Percentiles rank a stretch among this genome's conserved stretches.
Conservation (phyloP, 768 basidiomycete species). For the Serendipita indica region DNA sequence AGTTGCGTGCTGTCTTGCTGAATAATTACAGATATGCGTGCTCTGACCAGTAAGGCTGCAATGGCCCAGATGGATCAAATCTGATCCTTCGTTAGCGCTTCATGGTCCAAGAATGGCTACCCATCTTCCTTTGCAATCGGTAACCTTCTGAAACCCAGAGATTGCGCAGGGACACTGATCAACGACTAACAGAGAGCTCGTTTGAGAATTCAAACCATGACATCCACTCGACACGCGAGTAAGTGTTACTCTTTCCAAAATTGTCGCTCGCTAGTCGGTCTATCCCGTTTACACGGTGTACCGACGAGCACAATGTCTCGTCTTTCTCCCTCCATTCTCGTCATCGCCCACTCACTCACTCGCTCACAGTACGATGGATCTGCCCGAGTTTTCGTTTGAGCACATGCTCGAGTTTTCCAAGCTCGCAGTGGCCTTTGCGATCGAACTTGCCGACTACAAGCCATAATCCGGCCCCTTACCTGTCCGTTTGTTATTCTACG, state of each 20-base stretch:
- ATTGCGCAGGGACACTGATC: neutral
- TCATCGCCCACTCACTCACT: constrained; percentile 15
- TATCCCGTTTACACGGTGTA: neutral
- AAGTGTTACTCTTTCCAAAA: constrained; percentile 22
- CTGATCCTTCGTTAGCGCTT: constrained; percentile 38
- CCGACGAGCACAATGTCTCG: neutral
- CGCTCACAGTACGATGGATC: constrained; percentile 53
- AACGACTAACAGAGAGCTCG: constrained; percentile 34
- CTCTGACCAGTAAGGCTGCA: constrained; percentile 75
- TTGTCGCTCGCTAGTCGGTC: too few relatives aligned
- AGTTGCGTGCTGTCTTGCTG: too few relatives aligned
- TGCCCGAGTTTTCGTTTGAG: constrained; percentile 74
- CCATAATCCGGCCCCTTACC: too few relatives aligned
- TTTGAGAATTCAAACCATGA: constrained; percentile 69
- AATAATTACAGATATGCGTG: constrained; percentile 55
- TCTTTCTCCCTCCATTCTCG: constrained; percentile 11
- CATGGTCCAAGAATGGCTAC: constrained; percentile 77
- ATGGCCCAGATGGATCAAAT: too few relatives aligned
- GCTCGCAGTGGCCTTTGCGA: constrained; percentile 61
- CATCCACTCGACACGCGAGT: constrained; percentile 76
- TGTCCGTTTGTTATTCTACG: too few relatives aligned
- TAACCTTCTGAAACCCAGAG: constrained; percentile 20
- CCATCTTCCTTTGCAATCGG: constrained; percentile 74
- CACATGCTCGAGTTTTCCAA: constrained; percentile 84
- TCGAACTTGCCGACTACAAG: constrained; percentile 48